These are phyloP conservation scores for Davidsoniella australis DNA, from an alignment of 2,329 filamentous ascomycete species.

Conservation along the genomic window DNA sequence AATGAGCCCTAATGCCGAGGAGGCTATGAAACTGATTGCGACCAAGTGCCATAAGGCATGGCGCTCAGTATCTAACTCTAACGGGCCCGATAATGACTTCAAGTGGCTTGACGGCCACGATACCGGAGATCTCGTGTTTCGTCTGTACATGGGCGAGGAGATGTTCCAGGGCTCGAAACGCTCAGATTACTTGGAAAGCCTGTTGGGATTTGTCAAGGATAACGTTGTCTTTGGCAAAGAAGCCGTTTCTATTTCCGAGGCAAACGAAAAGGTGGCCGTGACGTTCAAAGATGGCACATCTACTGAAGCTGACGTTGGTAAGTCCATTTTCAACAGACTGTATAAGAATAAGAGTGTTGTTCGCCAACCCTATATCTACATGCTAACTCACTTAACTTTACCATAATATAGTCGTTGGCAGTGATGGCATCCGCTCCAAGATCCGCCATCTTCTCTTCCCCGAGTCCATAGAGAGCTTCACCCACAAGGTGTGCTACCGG, in stretches of 20 bases:
- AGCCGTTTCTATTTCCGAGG: not conserved
- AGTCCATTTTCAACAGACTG: not conserved
- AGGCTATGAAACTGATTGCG: conserved; percentile 2
- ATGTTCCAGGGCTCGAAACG: conserved; percentile 26
- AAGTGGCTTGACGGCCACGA: conserved; percentile 24
- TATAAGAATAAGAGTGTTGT: too few relatives aligned
- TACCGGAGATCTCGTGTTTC: conserved; percentile 19
- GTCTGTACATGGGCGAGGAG: conserved; percentile 23
- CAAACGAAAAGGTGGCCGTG: not conserved
- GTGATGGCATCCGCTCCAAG: conserved; percentile 46
- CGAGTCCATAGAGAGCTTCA: conserved; percentile 28
- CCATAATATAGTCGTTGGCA: conserved; percentile 32
- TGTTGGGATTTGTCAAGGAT: not conserved
- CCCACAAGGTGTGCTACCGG: conserved; percentile 43
- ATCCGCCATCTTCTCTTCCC: conserved; percentile 36
- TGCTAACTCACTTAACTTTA: not conserved
- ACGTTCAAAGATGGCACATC: conserved; percentile 1
- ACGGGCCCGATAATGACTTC: conserved; percentile 25
- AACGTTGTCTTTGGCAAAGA: conserved; percentile 1
- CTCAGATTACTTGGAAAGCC: conserved; percentile 22
- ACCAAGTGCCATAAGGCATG: not conserved
- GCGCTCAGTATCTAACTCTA: conserved; percentile 13
- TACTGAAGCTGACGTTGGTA: conserved; percentile 4
- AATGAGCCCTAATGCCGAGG: conserved; percentile 22
- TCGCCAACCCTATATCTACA: not conserved